These are phyloP conservation scores for Comarum palustre DNA, from an alignment of 306 rosid genomes.

Conservation along the genomic window DNA sequence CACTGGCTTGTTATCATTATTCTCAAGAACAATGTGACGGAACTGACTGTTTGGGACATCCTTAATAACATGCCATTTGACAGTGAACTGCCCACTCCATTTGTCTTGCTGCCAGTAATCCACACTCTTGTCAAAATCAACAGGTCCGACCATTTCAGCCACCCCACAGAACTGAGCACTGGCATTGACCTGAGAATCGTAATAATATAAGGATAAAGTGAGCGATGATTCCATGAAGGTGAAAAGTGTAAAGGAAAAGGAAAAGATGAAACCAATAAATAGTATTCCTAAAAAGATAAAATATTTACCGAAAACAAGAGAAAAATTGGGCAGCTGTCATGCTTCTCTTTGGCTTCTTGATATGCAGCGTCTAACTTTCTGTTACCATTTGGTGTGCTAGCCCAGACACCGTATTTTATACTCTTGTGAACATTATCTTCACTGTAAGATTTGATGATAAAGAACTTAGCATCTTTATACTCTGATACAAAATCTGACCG, in stretches of 20 bases:
- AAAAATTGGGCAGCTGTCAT: slow-evolving; percentile 62
- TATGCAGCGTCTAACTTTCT: slow-evolving; percentile 77
- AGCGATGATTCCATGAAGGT: background rate
- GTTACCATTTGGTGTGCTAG: slow-evolving; percentile 88
- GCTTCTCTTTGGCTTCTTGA: slow-evolving; percentile 66
- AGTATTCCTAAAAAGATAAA: background rate
- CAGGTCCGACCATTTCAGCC: slow-evolving; percentile 91
- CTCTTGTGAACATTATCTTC: slow-evolving; percentile 93
- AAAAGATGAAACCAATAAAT: background rate
- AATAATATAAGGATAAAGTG: slow-evolving; percentile 9
- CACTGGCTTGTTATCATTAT: slow-evolving; percentile 89
- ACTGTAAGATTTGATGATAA: slow-evolving; percentile 81
- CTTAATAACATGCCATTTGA: slow-evolving; percentile 80
- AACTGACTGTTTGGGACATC: slow-evolving; percentile 86
- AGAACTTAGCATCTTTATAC: slow-evolving; percentile 66
- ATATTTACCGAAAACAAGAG: slow-evolving; percentile 69
- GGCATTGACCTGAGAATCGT: slow-evolving; percentile 67
- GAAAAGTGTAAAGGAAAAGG: slow-evolving; percentile 11
- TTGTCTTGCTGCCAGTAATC: slow-evolving; percentile 94
- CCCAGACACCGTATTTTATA: slow-evolving; percentile 87
- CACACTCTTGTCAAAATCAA: slow-evolving; percentile 78
- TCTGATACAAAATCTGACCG: slow-evolving; percentile 60
- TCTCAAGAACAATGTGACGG: slow-evolving; percentile 79
- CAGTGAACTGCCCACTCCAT: slow-evolving; percentile 90
- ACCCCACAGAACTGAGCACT: slow-evolving; percentile 95